A percentile compares a stretch with the other conserved stretches of the same genome.
These are phyloP conservation scores for Phaeosphaeriaceae sp. DNA, from an alignment of 2,329 filamentous ascomycete species.

Conservation along the genomic window DNA sequence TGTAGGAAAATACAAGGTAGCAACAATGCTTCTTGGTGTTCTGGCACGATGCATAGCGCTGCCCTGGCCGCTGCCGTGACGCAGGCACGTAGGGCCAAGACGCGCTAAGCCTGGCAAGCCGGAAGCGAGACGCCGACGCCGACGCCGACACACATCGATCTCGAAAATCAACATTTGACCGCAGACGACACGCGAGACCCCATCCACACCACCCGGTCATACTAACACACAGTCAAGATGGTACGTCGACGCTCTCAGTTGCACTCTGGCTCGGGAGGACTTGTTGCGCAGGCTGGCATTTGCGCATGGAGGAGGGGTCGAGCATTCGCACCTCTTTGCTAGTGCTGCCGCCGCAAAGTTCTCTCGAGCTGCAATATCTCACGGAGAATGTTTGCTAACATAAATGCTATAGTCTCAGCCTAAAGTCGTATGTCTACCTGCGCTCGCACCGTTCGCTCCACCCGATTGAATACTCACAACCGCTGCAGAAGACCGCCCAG, in stretches of 20 bases:
- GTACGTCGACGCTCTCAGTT: conserved; percentile 38
- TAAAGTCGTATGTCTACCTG: conserved; percentile 65
- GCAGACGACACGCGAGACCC: conserved; percentile 49
- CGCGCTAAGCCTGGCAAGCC: conserved; percentile 21
- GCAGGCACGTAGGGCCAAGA: conserved; percentile 21
- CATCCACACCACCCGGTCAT: conserved; percentile 43
- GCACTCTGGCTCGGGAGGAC: conserved; percentile 9
- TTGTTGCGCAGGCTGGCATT: conserved; percentile 17
- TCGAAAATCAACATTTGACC: conserved; percentile 29
- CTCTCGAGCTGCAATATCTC: conserved; percentile 11
- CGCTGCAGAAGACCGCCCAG: conserved; percentile 76
- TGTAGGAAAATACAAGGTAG: conserved; percentile 7
- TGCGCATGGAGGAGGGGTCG: conserved; percentile 15
- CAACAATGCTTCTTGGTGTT: conserved; percentile 18
- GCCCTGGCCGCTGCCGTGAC: conserved; percentile 25
- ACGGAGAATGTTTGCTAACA: conserved; percentile 35
- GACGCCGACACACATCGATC: conserved; percentile 25
- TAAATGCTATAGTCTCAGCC: conserved; percentile 56
- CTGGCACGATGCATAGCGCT: conserved; percentile 30
- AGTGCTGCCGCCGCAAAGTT: conserved; percentile 30
- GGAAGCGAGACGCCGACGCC: conserved; percentile 30
- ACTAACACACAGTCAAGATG: conserved; percentile 49
- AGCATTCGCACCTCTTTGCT: conserved; percentile 21
- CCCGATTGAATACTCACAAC: conserved; percentile 47
- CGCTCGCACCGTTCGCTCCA: conserved; percentile 19